Base-by-base conservation (phyloP, 2,329 filamentous ascomycete species). In the Hypoxylon sp. region DNA sequence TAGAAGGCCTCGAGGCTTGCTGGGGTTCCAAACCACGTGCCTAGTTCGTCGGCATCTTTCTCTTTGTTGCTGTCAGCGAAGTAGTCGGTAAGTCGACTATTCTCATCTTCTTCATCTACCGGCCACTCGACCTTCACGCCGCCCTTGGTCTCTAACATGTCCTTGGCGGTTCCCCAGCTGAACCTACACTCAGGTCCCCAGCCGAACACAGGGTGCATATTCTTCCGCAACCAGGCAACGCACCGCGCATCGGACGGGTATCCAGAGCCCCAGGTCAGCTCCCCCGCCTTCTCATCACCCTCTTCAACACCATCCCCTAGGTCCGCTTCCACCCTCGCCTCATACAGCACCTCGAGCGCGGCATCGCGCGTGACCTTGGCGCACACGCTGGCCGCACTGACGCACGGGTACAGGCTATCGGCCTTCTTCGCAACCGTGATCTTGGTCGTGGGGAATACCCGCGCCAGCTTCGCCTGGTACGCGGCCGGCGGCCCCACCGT, bases 311-410 rank as follows among this genome's bases (percentile, higher is more conserved):
- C 75, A 14, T 73, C 76, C 34, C 71, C 72, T 13, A 32, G 11
- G 25, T 32, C 25, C 56, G 73, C 78, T 11, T 14, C 78, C 2
- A 78, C 79, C 65, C 89, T 84, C 4, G 82, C 81, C 62, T 87
- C 83, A 75, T 92, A 95, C 45, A 95, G 85, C 2, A 91, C 88
- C 75, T 98, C 94, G 23, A 98, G 85, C 4, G 94, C 94, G 1
- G 91, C 92, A 80, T 99, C 96, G 70, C 96, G 86, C 11, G 96
- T 98, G 30, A 99, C 96, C 80, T 99, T 99, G 59, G 96, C 96
- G 79, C 93, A 97, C 2, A 99, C 94, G 68, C 92, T 96, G 5
- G 96, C 95, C 32, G 95, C 96, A 74, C 93, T 97, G 59, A 98
- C 96, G 77, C 91, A 95, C 1, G 96, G 94, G 79, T 95, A 98